Evolutionary conservation across 768 basidiomycete genomes (phyloP).

Genomic region (Phylloporus sp.): DNA sequence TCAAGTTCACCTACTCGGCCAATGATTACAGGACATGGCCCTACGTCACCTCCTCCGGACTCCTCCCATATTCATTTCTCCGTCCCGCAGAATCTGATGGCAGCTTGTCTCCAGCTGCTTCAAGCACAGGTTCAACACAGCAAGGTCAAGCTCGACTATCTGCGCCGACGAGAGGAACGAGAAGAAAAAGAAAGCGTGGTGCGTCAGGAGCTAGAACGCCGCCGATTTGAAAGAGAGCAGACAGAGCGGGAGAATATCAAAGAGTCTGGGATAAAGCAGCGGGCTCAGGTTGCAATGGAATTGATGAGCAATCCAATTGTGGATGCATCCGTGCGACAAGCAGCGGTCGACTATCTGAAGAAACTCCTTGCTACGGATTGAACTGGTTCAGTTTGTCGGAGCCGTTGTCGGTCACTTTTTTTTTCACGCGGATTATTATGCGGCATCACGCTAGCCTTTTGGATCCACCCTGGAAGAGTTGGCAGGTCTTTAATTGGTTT

Average conservation of each 20-base stretch:
- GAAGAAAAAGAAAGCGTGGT: constrained; percentile 55
- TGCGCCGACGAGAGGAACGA: constrained; percentile 65
- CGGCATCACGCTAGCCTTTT: constrained; percentile 10
- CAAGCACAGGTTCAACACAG: constrained; percentile 67
- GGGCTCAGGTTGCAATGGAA: constrained; percentile 64
- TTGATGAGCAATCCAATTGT: constrained; percentile 55
- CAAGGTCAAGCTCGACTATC: constrained; percentile 66
- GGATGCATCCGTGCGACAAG: constrained; percentile 59
- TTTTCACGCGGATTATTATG: constrained; percentile 9
- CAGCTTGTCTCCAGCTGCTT: constrained; percentile 55
- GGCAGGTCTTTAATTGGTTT: constrained; percentile 5
- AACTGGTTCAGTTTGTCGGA: constrained; percentile 18
- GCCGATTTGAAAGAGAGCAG: constrained; percentile 53
- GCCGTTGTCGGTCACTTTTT: not conserved
- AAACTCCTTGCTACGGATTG: constrained; percentile 47
- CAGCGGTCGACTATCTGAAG: constrained; percentile 70
- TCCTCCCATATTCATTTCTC: constrained; percentile 46
- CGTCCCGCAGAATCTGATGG: constrained; percentile 54
- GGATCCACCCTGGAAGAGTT: constrained; percentile 6
- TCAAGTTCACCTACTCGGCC: constrained; percentile 17
- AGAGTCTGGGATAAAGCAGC: constrained; percentile 54
- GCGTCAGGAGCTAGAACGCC: constrained; percentile 50
- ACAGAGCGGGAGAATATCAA: constrained; percentile 53
- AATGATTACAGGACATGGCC: constrained; percentile 5
- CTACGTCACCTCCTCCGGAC: constrained; percentile 29